phyloP scores from a whole-genome alignment of 2,329 filamentous ascomycete species.

The Thielaviopsis ethacetica region DNA sequence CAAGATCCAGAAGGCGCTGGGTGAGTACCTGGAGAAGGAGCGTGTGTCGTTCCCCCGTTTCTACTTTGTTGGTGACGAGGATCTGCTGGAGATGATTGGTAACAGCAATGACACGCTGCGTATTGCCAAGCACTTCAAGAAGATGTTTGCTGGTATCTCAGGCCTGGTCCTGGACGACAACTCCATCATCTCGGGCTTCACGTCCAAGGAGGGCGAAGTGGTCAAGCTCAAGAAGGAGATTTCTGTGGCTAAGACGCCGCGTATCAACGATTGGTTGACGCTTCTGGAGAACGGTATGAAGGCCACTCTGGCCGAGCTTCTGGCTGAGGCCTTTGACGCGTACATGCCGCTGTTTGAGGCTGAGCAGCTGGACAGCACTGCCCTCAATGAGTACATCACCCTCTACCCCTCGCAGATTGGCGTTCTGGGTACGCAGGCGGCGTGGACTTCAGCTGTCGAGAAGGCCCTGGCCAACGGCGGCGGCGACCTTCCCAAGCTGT shows the following conservation, averaged over 20 bases:
- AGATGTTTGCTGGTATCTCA: constrained; percentile 97
- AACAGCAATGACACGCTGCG: constrained; percentile 96
- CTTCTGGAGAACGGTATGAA: constrained; percentile 90
- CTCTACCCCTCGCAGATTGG: constrained; percentile 87
- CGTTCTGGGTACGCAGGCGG: constrained; percentile 81
- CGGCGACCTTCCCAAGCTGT: constrained; percentile 48
- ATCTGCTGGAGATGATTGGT: constrained; percentile 95
- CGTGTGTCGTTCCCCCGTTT: constrained; percentile 95
- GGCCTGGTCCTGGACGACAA: constrained; percentile 86
- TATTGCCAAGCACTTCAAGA: constrained; percentile 97
- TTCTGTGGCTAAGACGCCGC: constrained; percentile 79
- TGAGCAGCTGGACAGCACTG: constrained; percentile 49
- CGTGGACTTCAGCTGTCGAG: constrained; percentile 83
- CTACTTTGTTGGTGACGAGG: constrained; percentile 98
- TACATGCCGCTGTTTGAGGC: constrained; percentile 66
- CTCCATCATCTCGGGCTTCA: constrained; percentile 75
- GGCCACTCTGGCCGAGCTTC: constrained; percentile 72
- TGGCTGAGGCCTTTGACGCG: constrained; percentile 70
- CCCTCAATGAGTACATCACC: constrained; percentile 65
- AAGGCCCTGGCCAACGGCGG: constrained; percentile 58
- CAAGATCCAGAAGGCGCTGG: constrained; percentile 97
- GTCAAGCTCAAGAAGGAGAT: constrained; percentile 82
- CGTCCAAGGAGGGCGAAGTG: constrained; percentile 85
- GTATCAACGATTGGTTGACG: constrained; percentile 98
- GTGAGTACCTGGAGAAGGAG: constrained; percentile 96